Conservation (phyloP, 2,329 filamentous ascomycete genomes). For the Blumeriella jaapii region DNA sequence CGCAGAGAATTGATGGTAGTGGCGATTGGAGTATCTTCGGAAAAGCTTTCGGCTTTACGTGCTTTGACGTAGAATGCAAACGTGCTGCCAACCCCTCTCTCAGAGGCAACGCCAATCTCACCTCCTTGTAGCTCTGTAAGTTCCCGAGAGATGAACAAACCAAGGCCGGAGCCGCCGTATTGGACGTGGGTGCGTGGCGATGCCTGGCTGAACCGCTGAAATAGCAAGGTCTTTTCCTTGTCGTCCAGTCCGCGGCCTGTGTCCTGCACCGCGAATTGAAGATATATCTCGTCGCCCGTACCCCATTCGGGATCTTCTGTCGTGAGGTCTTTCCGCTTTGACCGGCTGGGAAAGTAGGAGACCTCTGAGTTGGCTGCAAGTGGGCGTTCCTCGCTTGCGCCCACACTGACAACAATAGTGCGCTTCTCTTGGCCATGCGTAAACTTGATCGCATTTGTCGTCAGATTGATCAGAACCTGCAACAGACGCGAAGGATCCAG, state of each 20-base stretch:
- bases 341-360: constrained; percentile 27
- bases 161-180: constrained; percentile 69
- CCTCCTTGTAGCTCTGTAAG: constrained; percentile 72
- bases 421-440: constrained; percentile 52
- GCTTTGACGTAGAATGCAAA: constrained; percentile 58
- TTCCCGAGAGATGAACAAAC: constrained; percentile 68
- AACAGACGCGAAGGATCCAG: constrained; percentile 67
- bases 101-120: constrained; percentile 62
- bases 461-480: constrained; percentile 71
- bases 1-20: constrained; percentile 11
- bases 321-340: constrained; percentile 19
- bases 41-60: constrained; percentile 11
- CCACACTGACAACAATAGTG: constrained; percentile 33
- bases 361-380: constrained; percentile 38
- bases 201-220: constrained; percentile 70
- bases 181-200: constrained; percentile 70
- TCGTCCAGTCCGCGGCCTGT: constrained; percentile 63
- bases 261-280: constrained; percentile 65
- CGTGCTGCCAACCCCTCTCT: constrained; percentile 56
- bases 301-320: constrained; percentile 44
- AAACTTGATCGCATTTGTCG: constrained; percentile 77
- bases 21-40: constrained; percentile 21
- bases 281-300: constrained; percentile 54
- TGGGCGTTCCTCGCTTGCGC: constrained; percentile 20
- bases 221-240: constrained; percentile 62